Evolutionary conservation across 352 stramenopile genomes (phyloP).

Genomic region (Pythium plurisporium): DNA sequence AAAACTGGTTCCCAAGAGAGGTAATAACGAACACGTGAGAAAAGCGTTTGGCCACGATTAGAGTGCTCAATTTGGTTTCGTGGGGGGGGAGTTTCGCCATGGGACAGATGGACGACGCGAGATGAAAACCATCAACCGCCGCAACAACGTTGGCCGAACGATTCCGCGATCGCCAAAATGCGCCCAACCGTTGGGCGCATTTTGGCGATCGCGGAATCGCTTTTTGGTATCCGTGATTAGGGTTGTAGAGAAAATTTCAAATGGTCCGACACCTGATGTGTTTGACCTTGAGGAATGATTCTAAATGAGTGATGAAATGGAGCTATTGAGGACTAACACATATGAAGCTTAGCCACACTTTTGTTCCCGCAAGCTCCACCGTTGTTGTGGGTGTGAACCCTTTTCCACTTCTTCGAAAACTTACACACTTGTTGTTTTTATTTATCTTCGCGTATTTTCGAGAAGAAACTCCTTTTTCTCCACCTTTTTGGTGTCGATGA

Average conservation of each 20-base stretch:
- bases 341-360: background rate
- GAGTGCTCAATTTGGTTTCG: too few species aligned
- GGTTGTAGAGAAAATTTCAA: conserved; percentile 15
- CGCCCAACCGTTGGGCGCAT: too few species aligned
- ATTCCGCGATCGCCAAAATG: too few species aligned
- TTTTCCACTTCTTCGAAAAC: background rate
- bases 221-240: conserved; percentile 8
- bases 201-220: too few species aligned
- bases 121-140: background rate
- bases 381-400: background rate
- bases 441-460: background rate
- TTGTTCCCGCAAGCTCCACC: conserved; percentile 1
- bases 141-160: too few species aligned
- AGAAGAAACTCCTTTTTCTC: too few species aligned
- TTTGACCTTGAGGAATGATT: background rate
- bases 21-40: too few species aligned
- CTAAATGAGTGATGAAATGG: background rate
- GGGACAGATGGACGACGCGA: too few species aligned
- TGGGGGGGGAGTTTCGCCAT: too few species aligned
- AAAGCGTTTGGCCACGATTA: too few species aligned
- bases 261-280: conserved; percentile 1
- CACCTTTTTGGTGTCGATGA: too few species aligned
- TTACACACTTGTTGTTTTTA: conserved; percentile 9
- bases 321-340: background rate
- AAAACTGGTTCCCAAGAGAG: too few species aligned